Evolutionary conservation across 1,284 basidiomycete genomes (phyloP).

Genomic region (Ceratobasidium theobromae): DNA sequence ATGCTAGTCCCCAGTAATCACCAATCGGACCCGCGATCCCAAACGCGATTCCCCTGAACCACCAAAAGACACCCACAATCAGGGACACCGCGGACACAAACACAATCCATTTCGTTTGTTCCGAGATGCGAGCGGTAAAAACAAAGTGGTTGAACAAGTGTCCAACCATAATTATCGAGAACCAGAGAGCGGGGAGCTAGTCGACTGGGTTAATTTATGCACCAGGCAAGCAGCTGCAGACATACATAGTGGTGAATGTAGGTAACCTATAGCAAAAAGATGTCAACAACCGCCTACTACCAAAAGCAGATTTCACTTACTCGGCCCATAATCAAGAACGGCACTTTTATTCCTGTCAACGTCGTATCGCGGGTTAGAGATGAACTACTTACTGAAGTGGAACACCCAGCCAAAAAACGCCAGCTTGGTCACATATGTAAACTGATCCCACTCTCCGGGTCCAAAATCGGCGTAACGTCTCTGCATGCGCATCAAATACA

Average conservation of each 20-base stretch:
- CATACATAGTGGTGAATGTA: conserved; percentile 87
- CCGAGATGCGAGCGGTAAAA: conserved; percentile 69
- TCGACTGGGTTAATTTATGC: conserved; percentile 3
- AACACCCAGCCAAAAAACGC: conserved; percentile 90
- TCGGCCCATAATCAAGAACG: conserved; percentile 95
- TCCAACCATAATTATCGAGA: conserved; percentile 88
- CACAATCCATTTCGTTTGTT: conserved; percentile 65
- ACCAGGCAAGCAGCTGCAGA: conserved; percentile 32
- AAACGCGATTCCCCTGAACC: conserved; percentile 88
- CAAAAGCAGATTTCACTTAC: no score
- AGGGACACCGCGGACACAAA: conserved; percentile 64
- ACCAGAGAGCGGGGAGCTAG: conserved; percentile 94
- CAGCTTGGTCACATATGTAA: conserved; percentile 89
- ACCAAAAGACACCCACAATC: conserved; percentile 86
- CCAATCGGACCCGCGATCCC: conserved; percentile 85
- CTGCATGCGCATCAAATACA: conserved; percentile 84
- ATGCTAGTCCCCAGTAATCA: conserved; percentile 74
- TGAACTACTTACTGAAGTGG: conserved; percentile 79
- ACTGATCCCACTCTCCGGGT: conserved; percentile 89
- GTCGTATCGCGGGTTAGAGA: no score
- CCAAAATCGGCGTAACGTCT: conserved; percentile 90
- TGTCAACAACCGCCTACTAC: no score
- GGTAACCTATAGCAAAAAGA: no score
- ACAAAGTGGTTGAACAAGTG: conserved; percentile 92
- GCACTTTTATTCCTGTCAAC: conserved; percentile 64